Evolutionary conservation across 768 basidiomycete genomes (phyloP).

Genomic region (Boletus coccyginus): DNA sequence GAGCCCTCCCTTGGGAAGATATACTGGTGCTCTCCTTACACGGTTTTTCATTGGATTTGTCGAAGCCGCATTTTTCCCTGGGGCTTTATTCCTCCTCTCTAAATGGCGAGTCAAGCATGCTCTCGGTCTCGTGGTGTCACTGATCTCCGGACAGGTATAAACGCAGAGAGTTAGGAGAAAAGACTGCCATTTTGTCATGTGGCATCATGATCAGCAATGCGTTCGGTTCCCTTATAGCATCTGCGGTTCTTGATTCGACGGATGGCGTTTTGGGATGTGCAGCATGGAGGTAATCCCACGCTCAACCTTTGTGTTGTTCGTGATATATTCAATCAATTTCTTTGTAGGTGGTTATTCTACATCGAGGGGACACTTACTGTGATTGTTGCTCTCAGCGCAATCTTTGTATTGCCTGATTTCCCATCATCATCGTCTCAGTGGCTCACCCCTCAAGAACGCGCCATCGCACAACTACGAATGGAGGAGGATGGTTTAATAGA

Average conservation of each 20-base stretch:
- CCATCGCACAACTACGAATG: conserved; percentile 59
- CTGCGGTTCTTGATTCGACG: conserved; percentile 71
- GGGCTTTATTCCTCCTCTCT: conserved; percentile 43
- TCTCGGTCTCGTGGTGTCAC: conserved; percentile 36
- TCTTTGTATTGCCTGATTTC: conserved; percentile 74
- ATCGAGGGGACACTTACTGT: conserved; percentile 60
- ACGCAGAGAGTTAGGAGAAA: conserved; percentile 63
- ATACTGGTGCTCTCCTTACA: conserved; percentile 58
- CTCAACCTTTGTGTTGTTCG: neutral
- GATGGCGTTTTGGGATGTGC: conserved; percentile 63
- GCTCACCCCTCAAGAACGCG: conserved; percentile 56
- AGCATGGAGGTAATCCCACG: conserved; percentile 61
- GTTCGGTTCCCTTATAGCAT: conserved; percentile 76
- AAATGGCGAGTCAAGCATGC: conserved; percentile 32
- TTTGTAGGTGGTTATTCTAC: conserved; percentile 66
- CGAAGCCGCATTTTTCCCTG: conserved; percentile 73
- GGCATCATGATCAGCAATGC: conserved; percentile 79
- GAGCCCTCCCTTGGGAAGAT: conserved; percentile 39
- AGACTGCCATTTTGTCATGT: conserved; percentile 66
- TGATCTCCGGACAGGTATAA: conserved; percentile 59
- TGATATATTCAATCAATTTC: neutral
- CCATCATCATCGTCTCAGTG: conserved; percentile 57
- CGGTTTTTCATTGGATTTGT: conserved; percentile 77
- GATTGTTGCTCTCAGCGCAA: conserved; percentile 47
- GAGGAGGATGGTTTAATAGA: conserved; percentile 62